Percentiles rank a stretch among this genome's conserved stretches.
phyloP scores from a whole-genome alignment of 768 basidiomycete species.

The Psilocybe cubensis region DNA sequence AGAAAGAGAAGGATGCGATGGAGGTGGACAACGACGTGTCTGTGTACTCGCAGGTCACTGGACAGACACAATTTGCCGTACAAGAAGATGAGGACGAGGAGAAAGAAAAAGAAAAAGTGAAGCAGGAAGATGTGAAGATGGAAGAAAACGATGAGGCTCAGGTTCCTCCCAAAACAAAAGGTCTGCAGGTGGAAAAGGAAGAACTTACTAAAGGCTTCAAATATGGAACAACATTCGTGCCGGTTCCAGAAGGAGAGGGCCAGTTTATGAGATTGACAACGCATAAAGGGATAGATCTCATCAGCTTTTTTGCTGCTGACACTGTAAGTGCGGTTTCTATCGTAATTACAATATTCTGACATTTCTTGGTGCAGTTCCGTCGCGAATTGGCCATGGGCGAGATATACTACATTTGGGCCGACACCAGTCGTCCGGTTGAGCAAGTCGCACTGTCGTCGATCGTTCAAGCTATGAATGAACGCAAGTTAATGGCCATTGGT shows the following conservation, averaged over 20 bases:
- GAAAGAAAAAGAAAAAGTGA: constrained; percentile 39
- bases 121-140: constrained; percentile 40
- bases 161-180: neutral
- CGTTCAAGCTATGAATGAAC: constrained; percentile 77
- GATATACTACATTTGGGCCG: constrained; percentile 84
- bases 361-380: constrained; percentile 61
- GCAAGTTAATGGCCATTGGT: constrained; percentile 74
- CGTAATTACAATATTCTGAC: constrained; percentile 4
- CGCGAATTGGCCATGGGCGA: constrained; percentile 85
- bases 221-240: constrained; percentile 88
- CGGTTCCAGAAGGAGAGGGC: constrained; percentile 86
- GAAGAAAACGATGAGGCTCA: constrained; percentile 36
- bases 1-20: constrained; percentile 36
- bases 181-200: constrained; percentile 62
- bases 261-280: constrained; percentile 78
- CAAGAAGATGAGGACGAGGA: constrained; percentile 36
- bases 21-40: constrained; percentile 33
- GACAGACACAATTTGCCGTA: constrained; percentile 62
- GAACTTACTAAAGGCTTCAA: constrained; percentile 83
- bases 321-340: constrained; percentile 49
- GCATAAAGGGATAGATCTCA: constrained; percentile 84
- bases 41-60: constrained; percentile 47
- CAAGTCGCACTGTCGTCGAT: constrained; percentile 90
- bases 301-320: constrained; percentile 74
- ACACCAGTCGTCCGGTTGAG: constrained; percentile 62